These are phyloP conservation scores for Dryas octopetala DNA, from an alignment of 306 rosid species.

Conservation along the genomic window DNA sequence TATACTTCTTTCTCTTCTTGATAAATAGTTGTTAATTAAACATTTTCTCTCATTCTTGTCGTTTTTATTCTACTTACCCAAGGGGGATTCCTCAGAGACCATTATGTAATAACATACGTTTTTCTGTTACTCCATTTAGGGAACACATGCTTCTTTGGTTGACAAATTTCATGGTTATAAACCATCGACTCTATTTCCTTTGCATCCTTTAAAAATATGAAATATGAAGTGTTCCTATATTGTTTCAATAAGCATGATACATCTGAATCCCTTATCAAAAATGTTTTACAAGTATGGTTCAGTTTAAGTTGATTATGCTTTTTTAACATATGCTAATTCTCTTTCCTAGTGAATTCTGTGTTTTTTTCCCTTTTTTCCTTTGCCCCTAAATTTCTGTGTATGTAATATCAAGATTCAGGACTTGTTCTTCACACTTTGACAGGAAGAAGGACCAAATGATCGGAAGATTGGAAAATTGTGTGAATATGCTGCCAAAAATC, in stretches of 20 bases:
- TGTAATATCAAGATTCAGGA: slow-evolving; percentile 4
- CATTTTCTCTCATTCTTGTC: neutral
- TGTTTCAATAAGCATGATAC: neutral
- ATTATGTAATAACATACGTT: neutral
- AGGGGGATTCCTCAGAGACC: neutral
- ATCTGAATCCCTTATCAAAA: neutral
- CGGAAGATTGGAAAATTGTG: slow-evolving; percentile 88
- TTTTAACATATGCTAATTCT: slow-evolving; percentile 6
- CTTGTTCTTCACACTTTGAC: slow-evolving; percentile 25
- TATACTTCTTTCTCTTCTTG: neutral
- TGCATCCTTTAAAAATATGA: neutral
- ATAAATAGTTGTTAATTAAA: neutral
- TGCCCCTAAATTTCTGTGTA: neutral
- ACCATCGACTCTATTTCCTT: neutral
- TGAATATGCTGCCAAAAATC: slow-evolving; percentile 88
- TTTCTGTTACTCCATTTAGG: neutral
- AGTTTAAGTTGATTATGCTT: neutral
- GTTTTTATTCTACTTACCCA: neutral
- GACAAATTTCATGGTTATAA: neutral
- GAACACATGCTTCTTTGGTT: neutral
- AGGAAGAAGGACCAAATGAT: slow-evolving; percentile 94
- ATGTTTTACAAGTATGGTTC: neutral
- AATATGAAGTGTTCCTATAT: neutral
- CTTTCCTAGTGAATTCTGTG: neutral
- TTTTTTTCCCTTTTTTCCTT: neutral